A percentile compares a stretch with the other conserved stretches of the same genome.
Evolutionary conservation across 2,329 filamentous ascomycete species (phyloP).

Genomic region (Claviceps fusiformis): DNA sequence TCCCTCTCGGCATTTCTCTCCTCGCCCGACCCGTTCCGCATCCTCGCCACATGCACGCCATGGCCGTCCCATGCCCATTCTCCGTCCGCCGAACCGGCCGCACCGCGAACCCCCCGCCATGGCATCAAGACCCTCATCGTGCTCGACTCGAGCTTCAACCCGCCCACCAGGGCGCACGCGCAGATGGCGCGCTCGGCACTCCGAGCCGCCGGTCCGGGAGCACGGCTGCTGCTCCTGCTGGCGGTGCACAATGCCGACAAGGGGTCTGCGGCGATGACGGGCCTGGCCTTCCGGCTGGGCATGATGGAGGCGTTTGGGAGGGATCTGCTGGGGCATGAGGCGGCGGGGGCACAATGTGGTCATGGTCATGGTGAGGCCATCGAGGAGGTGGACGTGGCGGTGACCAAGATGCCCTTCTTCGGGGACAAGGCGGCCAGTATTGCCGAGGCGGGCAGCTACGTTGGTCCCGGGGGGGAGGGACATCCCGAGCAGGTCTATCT

Average conservation of each 20-base stretch:
- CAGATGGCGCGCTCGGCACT: constrained; percentile 41
- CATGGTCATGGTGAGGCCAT: constrained; percentile 1
- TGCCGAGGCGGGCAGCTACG: constrained; percentile 29
- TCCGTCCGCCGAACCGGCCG: background rate
- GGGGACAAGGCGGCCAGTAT: constrained; percentile 55
- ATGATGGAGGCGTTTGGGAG: constrained; percentile 59
- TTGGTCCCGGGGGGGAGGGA: constrained; percentile 2
- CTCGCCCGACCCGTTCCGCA: constrained; percentile 28
- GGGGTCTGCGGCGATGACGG: constrained; percentile 50
- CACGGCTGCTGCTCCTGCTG: constrained; percentile 43
- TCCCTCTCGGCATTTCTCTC: constrained; percentile 31
- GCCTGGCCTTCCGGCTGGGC: constrained; percentile 51
- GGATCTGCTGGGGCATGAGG: too few relatives aligned
- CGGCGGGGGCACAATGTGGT: too few relatives aligned
- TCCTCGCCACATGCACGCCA: constrained; percentile 31
- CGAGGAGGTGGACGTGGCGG: constrained; percentile 46
- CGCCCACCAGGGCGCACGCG: constrained; percentile 48
- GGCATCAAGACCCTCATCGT: constrained; percentile 31
- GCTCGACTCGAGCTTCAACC: constrained; percentile 57
- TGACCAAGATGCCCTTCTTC: constrained; percentile 63
- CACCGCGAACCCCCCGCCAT: background rate
- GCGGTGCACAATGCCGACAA: constrained; percentile 55
- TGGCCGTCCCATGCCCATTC: too few relatives aligned
- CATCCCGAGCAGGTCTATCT: constrained; percentile 50
- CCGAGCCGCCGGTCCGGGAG: background rate